These are phyloP conservation scores for Hirschioporus abietinus DNA, from an alignment of 768 basidiomycete species.

Conservation along the genomic window DNA sequence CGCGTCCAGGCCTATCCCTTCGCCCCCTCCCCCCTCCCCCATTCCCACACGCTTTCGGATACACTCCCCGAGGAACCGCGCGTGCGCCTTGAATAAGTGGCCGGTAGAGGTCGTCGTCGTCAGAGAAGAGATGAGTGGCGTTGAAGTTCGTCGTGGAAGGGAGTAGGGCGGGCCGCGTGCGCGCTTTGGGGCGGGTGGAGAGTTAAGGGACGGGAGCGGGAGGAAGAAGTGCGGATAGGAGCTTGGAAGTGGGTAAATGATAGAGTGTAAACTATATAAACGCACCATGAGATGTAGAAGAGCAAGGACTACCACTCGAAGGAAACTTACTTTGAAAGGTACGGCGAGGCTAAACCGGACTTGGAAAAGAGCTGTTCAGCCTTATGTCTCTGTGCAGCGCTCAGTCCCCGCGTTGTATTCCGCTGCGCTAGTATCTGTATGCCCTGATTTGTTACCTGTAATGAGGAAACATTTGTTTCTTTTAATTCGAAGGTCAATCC, in stretches of 20 bases:
- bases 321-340: conserved; percentile 33
- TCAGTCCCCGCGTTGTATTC: conserved; percentile 60
- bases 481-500: background rate
- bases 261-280: conserved; percentile 37
- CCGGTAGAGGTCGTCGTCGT: conserved; percentile 36
- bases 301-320: background rate
- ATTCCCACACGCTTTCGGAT: conserved; percentile 24
- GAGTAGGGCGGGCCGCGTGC: background rate
- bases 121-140: conserved; percentile 37
- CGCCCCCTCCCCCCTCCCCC: conserved; percentile 8
- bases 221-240: conserved; percentile 51
- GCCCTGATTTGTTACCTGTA: background rate
- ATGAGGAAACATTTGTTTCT: background rate
- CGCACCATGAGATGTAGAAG: conserved; percentile 1
- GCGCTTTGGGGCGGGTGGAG: background rate
- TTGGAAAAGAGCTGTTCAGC: conserved; percentile 36
- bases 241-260: conserved; percentile 53
- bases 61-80: conserved; percentile 41
- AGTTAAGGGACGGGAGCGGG: conserved; percentile 14
- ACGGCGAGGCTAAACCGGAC: conserved; percentile 24
- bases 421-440: conserved; percentile 33
- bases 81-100: conserved; percentile 44
- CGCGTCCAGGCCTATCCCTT: conserved; percentile 37
- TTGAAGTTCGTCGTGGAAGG: background rate
- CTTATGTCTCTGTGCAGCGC: conserved; percentile 25